These are phyloP conservation scores for Curvularia spicifera DNA, from an alignment of 2,329 filamentous ascomycete species.

Conservation along the genomic window DNA sequence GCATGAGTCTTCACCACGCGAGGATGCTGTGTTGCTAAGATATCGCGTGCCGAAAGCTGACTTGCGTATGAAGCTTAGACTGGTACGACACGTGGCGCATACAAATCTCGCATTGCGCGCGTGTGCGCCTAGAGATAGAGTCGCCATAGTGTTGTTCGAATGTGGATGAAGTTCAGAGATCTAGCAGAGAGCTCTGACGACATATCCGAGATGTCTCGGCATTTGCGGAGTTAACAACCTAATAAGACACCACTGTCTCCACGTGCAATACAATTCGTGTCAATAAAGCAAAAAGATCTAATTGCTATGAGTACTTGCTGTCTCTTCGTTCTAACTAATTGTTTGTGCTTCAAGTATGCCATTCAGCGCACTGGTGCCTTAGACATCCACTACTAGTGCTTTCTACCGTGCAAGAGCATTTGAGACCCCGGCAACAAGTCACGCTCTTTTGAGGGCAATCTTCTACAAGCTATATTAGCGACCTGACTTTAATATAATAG, in stretches of 20 bases:
- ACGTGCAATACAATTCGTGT: background rate
- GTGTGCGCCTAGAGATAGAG: slow-evolving; percentile 7
- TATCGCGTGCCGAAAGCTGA: slow-evolving; percentile 14
- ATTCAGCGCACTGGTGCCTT: too few relatives aligned
- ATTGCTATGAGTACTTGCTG: too few relatives aligned
- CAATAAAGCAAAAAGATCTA: background rate
- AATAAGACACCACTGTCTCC: background rate
- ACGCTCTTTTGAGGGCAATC: too few relatives aligned
- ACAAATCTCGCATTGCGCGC: slow-evolving; percentile 18
- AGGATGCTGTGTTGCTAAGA: slow-evolving; percentile 21
- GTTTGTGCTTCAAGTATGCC: too few relatives aligned
- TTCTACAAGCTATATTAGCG: too few relatives aligned
- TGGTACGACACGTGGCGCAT: slow-evolving; percentile 31
- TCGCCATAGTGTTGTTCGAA: slow-evolving; percentile 20
- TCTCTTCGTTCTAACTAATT: too few relatives aligned
- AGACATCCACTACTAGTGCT: too few relatives aligned
- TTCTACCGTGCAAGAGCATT: too few relatives aligned
- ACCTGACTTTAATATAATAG: too few relatives aligned
- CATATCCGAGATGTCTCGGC: slow-evolving; percentile 19
- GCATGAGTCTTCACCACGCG: background rate
- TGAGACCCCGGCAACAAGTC: too few relatives aligned
- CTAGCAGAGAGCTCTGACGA: slow-evolving; percentile 13
- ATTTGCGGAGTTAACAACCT: slow-evolving; percentile 25
- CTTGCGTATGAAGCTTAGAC: slow-evolving; percentile 6
- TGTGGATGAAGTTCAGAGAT: background rate